Conservation (phyloP, 129 eudicot species). For the Pulicaria dysenterica region DNA sequence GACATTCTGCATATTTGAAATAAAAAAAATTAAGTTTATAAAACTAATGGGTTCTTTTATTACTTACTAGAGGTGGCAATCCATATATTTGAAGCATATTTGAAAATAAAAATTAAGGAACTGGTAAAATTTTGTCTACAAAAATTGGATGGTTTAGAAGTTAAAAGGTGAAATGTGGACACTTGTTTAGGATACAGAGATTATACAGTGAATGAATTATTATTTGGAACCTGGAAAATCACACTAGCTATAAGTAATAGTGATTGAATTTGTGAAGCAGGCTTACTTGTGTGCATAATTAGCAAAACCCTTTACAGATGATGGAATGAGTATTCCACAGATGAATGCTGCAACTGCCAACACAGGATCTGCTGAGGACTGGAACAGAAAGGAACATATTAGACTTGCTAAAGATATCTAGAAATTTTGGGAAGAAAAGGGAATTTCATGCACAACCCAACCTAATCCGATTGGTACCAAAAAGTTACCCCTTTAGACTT, state of each 20-base stretch:
- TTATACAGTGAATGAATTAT: background rate
- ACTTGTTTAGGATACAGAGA: background rate
- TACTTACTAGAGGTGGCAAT: background rate
- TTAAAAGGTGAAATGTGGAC: background rate
- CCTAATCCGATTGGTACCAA: background rate
- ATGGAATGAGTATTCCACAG: conserved; percentile 53
- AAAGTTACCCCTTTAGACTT: background rate
- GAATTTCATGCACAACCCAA: background rate
- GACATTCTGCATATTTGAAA: conserved; percentile 42
- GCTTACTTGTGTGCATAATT: conserved; percentile 55
- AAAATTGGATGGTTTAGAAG: background rate
- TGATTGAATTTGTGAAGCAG: background rate
- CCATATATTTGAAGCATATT: too few relatives aligned
- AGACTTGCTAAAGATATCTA: background rate
- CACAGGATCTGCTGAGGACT: conserved; percentile 87
- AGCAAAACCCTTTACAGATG: conserved; percentile 39
- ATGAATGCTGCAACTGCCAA: conserved; percentile 65
- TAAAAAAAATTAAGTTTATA: background rate
- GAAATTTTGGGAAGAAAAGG: background rate
- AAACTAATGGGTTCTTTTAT: background rate
- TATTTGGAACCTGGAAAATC: background rate
- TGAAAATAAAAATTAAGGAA: too few relatives aligned
- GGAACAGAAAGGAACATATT: conserved; percentile 18
- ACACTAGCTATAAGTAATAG: background rate
- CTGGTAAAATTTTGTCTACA: too few relatives aligned